phyloP scores from a whole-genome alignment of 768 basidiomycete genomes.

The Pulveroboletus sp. region DNA sequence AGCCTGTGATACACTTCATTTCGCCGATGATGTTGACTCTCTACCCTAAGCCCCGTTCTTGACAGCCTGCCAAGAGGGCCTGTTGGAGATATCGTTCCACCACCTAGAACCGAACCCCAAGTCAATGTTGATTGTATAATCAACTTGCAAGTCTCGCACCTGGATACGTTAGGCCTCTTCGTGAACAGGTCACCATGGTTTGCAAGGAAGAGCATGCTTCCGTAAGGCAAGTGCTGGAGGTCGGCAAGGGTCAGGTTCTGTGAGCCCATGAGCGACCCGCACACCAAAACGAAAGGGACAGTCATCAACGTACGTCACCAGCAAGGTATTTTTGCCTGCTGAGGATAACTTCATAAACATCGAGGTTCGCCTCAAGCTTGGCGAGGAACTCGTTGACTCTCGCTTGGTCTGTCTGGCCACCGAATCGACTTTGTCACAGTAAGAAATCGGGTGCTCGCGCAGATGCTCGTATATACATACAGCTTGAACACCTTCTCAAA shows the following conservation, averaged over 20 bases:
- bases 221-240: constrained; percentile 52
- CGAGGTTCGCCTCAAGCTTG: constrained; percentile 35
- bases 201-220: constrained; percentile 19
- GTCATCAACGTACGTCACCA: constrained; percentile 42
- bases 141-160: constrained; percentile 27
- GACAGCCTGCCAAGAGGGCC: constrained; percentile 44
- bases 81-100: constrained; percentile 45
- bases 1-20: neutral
- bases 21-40: neutral
- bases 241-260: constrained; percentile 52
- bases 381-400: constrained; percentile 10
- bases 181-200: constrained; percentile 29
- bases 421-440: constrained; percentile 9
- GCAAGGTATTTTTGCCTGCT: constrained; percentile 52
- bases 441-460: neutral
- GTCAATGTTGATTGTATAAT: neutral
- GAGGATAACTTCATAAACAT: constrained; percentile 51
- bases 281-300: neutral
- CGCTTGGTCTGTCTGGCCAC: constrained; percentile 22
- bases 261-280: neutral
- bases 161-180: constrained; percentile 39
- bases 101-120: constrained; percentile 34
- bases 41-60: constrained; percentile 30
- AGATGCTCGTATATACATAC: constrained; percentile 28
- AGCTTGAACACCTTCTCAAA: constrained; percentile 50